phyloP scores from a whole-genome alignment of 2,329 filamentous ascomycete species.

The Fusarium sp. region DNA sequence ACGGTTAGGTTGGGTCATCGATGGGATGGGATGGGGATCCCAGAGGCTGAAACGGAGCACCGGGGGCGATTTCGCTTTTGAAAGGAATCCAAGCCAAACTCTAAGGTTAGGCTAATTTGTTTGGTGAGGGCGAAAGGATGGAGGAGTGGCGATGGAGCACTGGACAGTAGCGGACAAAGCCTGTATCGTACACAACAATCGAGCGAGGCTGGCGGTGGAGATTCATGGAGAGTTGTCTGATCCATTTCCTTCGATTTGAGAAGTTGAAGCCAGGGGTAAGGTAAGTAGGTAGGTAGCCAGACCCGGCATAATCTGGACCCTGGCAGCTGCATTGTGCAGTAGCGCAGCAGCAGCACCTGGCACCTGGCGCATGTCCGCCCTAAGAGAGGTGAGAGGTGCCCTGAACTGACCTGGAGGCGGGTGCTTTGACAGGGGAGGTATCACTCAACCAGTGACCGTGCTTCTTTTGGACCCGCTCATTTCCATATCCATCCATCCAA shows the following conservation, averaged over 20 bases:
- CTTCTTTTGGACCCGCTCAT: conserved; percentile 29
- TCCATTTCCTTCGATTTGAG: conserved; percentile 20
- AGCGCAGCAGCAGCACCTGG: not conserved
- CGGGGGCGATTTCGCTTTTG: conserved; percentile 29
- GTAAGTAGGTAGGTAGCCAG: conserved; percentile 16
- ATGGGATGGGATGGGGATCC: conserved; percentile 26
- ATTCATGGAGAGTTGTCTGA: conserved; percentile 34
- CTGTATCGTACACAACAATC: conserved; percentile 17
- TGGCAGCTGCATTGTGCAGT: conserved; percentile 28
- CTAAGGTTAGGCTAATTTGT: conserved; percentile 29
- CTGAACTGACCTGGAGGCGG: conserved; percentile 32
- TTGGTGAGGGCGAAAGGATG: conserved; percentile 3
- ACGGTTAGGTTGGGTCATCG: conserved; percentile 36
- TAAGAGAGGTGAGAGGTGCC: conserved; percentile 31
- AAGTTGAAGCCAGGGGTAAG: conserved; percentile 40
- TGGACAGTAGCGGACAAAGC: conserved; percentile 5
- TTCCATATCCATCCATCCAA: conserved; percentile 8
- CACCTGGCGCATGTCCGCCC: conserved; percentile 11
- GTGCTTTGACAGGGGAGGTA: conserved; percentile 24
- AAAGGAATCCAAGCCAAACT: conserved; percentile 38
- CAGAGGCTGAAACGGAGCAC: conserved; percentile 40
- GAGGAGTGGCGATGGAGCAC: conserved; percentile 6
- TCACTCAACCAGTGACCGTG: conserved; percentile 18
- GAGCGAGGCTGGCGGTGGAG: conserved; percentile 41
- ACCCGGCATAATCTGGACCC: conserved; percentile 29